Percentiles rank a stretch among this genome's conserved stretches.
Conservation (phyloP, 306 rosid genomes). For the Coriaria nepalensis region DNA sequence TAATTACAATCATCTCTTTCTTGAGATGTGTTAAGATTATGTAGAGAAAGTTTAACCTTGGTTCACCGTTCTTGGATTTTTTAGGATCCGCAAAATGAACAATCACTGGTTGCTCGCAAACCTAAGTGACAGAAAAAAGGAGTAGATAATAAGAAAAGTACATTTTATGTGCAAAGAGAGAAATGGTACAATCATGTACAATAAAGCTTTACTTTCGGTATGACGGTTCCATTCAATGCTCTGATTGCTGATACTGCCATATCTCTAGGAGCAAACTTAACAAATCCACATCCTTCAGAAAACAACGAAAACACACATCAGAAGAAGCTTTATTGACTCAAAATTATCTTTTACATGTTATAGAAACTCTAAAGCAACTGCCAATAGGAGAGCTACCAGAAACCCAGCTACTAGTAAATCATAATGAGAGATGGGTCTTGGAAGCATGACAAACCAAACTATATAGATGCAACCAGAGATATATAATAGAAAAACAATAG, state of each 20-base stretch:
- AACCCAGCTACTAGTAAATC: constrained; percentile 2
- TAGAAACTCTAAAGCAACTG: background rate
- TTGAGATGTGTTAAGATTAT: background rate
- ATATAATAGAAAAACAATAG: constrained; percentile 2
- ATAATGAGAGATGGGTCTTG: constrained; percentile 3
- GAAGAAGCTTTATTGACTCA: background rate
- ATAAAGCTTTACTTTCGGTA: constrained; percentile 48
- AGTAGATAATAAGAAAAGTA: constrained; percentile 16
- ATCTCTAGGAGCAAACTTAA: constrained; percentile 51
- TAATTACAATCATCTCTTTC: too few relatives aligned
- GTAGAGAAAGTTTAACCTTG: constrained; percentile 42
- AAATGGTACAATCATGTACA: constrained; percentile 4
- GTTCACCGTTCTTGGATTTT: constrained; percentile 53
- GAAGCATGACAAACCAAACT: constrained; percentile 7
- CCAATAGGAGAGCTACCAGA: constrained; percentile 8
- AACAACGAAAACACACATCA: constrained; percentile 15
- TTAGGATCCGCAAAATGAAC: constrained; percentile 94
- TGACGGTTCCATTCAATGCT: constrained; percentile 55
- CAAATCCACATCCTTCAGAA: constrained; percentile 63
- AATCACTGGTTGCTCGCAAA: constrained; percentile 62
- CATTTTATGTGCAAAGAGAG: constrained; percentile 1
- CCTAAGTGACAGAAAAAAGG: constrained; percentile 31
- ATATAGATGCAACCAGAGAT: background rate
- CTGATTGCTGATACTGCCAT: constrained; percentile 78
- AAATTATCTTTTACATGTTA: background rate